A percentile compares a stretch with the other conserved stretches of the same genome.
Conservation (phyloP, 2,329 filamentous ascomycete species). For the Fusarium annulatum region DNA sequence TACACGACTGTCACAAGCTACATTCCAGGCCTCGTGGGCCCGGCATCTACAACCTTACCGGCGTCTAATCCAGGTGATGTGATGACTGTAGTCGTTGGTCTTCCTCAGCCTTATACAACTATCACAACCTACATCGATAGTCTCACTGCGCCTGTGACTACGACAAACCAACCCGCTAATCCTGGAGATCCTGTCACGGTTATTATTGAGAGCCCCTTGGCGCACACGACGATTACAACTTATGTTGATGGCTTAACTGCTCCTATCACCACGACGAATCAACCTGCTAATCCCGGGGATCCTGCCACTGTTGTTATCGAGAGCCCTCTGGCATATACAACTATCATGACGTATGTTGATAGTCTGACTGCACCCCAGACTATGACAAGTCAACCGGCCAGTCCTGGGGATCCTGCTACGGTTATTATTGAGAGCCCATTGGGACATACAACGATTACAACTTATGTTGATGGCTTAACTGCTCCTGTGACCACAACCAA, state of each 20-base stretch:
- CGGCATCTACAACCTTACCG: neutral
- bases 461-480: neutral
- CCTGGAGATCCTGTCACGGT: neutral
- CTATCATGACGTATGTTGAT: neutral
- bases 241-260: neutral
- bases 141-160: neutral
- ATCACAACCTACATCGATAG: neutral
- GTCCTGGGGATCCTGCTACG: fast-evolving
- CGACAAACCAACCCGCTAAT: neutral
- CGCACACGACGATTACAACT: neutral
- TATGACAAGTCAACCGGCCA: neutral
- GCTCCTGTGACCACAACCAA: neutral
- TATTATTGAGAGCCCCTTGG: neutral
- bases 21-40: neutral
- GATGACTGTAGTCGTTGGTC: neutral
- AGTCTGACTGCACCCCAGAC: neutral
- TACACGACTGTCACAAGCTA: slow-evolving; percentile 2
- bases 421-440: neutral
- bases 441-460: neutral
- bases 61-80: neutral
- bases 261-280: neutral
- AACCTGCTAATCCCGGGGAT: neutral
- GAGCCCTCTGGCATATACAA: neutral
- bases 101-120: neutral
- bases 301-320: neutral